Base-by-base conservation (phyloP, 1,284 basidiomycete species). In the Tilletia caries region DNA sequence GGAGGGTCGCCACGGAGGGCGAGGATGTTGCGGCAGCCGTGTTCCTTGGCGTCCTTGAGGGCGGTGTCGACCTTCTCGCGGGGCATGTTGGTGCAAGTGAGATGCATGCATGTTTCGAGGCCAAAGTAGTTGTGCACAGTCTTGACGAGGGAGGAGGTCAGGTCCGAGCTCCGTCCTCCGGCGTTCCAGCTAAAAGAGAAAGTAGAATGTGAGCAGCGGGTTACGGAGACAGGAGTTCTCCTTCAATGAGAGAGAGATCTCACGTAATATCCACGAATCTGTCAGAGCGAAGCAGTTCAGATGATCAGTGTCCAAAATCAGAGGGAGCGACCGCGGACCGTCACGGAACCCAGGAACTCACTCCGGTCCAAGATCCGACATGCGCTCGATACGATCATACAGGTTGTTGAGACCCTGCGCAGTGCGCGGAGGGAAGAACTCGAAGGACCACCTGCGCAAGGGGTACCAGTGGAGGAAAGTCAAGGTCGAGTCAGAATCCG, bases 401-500 rank as follows among this genome's bases (percentile, higher is more conserved):
- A 67, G 20, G 52, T 71, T 48, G 44, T 15, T 37, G 18, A 65
- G 48, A 27, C 62, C 94, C 89, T 97, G 94, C 58, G 93, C 92
- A 43, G 94, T 96, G 74, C 94, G 87, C 34, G 94, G 94, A 69
- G 94, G 94, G 79, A 97, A 97, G 86, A 94, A 97, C 84, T 97
- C 94, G 83, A 97, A 97, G 66, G 91, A 78, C 81, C 81, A 82
- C 76, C 58, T 62, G 58, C 18, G 23, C 18, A n/a, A 37, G n/a
- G 12, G 10, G 37, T 15, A 15, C 37, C 10, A 41, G 37, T 10
- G 10, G 15, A 41, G 37, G 37, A 41, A 15, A 6, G 37, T 41
- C 15, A 15, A 41, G 37, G 37, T 41, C 37, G 15, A 15, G 10
- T 10, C 8, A 6, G 2, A 41, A 41, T 10, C 37, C 15, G 37